Evolutionary conservation across 768 basidiomycete species (phyloP).

Genomic region (Pisolithus albus): DNA sequence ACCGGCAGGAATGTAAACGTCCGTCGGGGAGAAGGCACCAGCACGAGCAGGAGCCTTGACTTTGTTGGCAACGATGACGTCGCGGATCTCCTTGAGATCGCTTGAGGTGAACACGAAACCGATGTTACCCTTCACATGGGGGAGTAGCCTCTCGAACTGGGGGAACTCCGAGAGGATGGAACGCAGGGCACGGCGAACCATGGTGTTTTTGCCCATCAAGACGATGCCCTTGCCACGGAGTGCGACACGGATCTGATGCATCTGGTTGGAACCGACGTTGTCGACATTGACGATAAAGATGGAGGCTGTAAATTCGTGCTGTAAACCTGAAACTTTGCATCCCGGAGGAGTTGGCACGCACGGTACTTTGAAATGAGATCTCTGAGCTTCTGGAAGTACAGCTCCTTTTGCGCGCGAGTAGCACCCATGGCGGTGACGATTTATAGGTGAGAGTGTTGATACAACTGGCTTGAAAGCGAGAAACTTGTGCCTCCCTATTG

Average conservation of each 20-base stretch:
- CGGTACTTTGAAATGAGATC: constrained; percentile 86
- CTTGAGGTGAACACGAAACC: constrained; percentile 95
- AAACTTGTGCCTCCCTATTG: constrained; percentile 83
- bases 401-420: constrained; percentile 80
- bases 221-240: constrained; percentile 96
- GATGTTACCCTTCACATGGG: constrained; percentile 94
- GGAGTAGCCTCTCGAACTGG: constrained; percentile 93
- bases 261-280: constrained; percentile 99
- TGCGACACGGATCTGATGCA: constrained; percentile 94
- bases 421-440: constrained; percentile 64
- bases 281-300: constrained; percentile 99
- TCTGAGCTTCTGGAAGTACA: constrained; percentile 92
- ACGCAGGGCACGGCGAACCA: constrained; percentile 98
- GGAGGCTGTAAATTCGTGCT: constrained; percentile 54
- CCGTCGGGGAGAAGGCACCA: constrained; percentile 89
- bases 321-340: constrained; percentile 1
- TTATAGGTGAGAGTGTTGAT: constrained; percentile 9
- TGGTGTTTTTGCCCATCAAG: constrained; percentile 99
- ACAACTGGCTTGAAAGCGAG: not conserved
- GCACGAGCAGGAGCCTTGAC: constrained; percentile 98
- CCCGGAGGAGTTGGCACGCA: constrained; percentile 36
- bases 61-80: constrained; percentile 92
- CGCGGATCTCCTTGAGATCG: constrained; percentile 94
- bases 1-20: constrained; percentile 87
- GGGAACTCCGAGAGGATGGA: constrained; percentile 85